Conservation (phyloP, 148 eudicot genomes). For the Linanthus parryae region DNA sequence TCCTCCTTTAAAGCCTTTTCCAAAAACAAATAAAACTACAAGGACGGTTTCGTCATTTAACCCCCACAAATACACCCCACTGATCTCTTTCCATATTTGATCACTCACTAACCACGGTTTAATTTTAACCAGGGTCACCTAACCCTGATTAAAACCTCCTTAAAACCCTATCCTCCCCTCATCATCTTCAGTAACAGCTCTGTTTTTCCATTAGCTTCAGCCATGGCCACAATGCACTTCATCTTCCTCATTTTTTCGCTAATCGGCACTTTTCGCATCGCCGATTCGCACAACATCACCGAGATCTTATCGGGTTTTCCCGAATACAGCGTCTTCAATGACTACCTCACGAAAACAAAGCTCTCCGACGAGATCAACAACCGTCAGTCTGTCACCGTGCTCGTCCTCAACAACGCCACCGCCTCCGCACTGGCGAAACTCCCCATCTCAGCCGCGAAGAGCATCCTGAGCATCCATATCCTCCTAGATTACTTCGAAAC, state of each 20-base stretch:
- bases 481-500: constrained; percentile 57
- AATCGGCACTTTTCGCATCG: constrained; percentile 4
- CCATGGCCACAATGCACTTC: background rate
- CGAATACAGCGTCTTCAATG: constrained; percentile 38
- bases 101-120: too few species aligned
- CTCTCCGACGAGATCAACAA: constrained; percentile 79
- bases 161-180: too few species aligned
- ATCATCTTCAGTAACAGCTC: too few species aligned
- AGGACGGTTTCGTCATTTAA: too few species aligned
- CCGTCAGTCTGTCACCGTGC: constrained; percentile 63
- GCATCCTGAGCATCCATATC: constrained; percentile 41
- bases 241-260: constrained; percentile 15
- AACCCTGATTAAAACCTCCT: too few species aligned
- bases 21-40: too few species aligned
- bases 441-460: constrained; percentile 46
- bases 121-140: too few species aligned
- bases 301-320: constrained; percentile 41
- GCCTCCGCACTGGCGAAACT: constrained; percentile 31
- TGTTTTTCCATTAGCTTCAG: too few species aligned
- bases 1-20: too few species aligned
- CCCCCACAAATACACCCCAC: too few species aligned
- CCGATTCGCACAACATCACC: constrained; percentile 60
- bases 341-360: constrained; percentile 44
- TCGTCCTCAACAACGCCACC: constrained; percentile 46
- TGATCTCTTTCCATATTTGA: too few species aligned